Percentiles rank a stretch among this genome's conserved stretches.
Conservation (phyloP, 164 flowering plant genomes). For the Annona squamosa region DNA sequence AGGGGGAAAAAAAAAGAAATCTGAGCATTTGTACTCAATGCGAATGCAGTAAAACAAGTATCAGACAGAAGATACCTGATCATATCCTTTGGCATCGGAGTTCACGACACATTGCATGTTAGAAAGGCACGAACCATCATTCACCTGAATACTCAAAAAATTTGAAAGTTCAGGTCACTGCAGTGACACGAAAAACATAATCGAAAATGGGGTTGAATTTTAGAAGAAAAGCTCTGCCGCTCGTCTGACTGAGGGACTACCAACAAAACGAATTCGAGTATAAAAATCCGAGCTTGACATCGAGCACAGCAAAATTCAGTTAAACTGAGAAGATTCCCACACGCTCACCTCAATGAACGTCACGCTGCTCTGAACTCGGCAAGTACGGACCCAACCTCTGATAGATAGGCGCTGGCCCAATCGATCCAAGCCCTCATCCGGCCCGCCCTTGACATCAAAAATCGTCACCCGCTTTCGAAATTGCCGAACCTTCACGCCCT, state of each 20-base stretch:
- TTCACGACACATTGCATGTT: conserved; percentile 92
- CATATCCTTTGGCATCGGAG: conserved; percentile 84
- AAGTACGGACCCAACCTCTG: conserved; percentile 89
- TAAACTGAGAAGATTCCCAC: neutral
- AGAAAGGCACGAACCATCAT: conserved; percentile 96
- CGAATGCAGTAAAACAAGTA: too few species aligned
- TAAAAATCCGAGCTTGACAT: neutral
- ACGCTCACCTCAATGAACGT: conserved; percentile 69
- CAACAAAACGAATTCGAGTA: neutral
- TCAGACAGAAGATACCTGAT: conserved; percentile 48
- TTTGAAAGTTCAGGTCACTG: neutral
- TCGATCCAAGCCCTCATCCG: conserved; percentile 59
- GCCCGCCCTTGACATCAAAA: conserved; percentile 66
- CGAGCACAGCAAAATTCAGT: neutral
- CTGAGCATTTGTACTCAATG: too few species aligned
- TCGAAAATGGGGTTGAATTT: neutral
- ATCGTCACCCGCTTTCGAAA: conserved; percentile 62
- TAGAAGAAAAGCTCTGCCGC: neutral
- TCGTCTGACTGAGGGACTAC: neutral
- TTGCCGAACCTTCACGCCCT: conserved; percentile 38
- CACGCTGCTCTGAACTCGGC: conserved; percentile 73
- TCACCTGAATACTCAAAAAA: conserved; percentile 39
- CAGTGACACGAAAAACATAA: neutral
- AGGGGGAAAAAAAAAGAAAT: too few species aligned
- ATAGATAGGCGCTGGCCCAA: conserved; percentile 60